Conservation (phyloP, 1,284 basidiomycete genomes). For the Pseudozyma sp. region DNA sequence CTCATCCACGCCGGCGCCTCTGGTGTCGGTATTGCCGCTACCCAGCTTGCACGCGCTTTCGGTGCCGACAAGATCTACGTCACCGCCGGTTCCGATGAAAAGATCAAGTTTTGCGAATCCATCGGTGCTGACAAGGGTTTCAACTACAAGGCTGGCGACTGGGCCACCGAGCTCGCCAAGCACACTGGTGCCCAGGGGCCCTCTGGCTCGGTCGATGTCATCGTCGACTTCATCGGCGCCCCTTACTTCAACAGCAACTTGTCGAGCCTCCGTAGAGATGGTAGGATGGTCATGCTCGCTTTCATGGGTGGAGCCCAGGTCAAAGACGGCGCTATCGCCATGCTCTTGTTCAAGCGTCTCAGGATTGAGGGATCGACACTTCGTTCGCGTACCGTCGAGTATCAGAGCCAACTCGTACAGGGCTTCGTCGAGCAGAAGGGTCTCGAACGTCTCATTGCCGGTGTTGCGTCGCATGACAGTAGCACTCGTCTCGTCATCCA, state of each 20-base stretch:
- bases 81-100: slow-evolving; percentile 86
- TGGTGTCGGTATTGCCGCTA: slow-evolving; percentile 87
- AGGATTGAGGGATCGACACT: slow-evolving; percentile 90
- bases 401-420: slow-evolving; percentile 82
- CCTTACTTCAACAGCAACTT: slow-evolving; percentile 88
- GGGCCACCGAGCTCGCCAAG: slow-evolving; percentile 74
- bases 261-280: slow-evolving; percentile 80
- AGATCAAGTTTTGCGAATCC: slow-evolving; percentile 80
- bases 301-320: slow-evolving; percentile 79
- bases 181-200: slow-evolving; percentile 50
- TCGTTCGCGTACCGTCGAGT: slow-evolving; percentile 80
- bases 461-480: slow-evolving; percentile 5
- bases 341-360: slow-evolving; percentile 85
- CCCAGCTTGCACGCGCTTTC: slow-evolving; percentile 83
- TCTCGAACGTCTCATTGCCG: slow-evolving; percentile 40
- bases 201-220: slow-evolving; percentile 76
- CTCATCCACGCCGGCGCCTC: slow-evolving; percentile 81
- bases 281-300: slow-evolving; percentile 80
- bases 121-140: slow-evolving; percentile 78
- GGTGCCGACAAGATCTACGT: slow-evolving; percentile 72
- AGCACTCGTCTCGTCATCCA: slow-evolving; percentile 58
- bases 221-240: slow-evolving; percentile 89
- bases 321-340: slow-evolving; percentile 76
- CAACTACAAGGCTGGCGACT: slow-evolving; percentile 88
- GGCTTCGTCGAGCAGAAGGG: slow-evolving; percentile 72